phyloP scores from a whole-genome alignment of 371 early-diverging fungal species.

The Mortierella sp. region DNA sequence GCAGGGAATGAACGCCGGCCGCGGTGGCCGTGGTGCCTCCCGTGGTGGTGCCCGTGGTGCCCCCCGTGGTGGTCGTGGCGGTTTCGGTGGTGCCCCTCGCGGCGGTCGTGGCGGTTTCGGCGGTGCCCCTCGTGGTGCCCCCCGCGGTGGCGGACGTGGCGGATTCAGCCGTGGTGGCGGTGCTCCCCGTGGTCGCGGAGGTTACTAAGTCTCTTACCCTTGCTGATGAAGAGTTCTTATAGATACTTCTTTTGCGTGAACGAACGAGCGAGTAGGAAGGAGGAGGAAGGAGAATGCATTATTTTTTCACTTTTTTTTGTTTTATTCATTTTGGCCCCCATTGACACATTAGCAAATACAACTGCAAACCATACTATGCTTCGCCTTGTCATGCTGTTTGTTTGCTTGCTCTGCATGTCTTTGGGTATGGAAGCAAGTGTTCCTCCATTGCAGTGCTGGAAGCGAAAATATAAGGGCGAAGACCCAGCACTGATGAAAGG shows the following conservation, averaged over 20 bases:
- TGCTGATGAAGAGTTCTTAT: slow-evolving; percentile 5
- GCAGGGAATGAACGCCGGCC: slow-evolving; percentile 53
- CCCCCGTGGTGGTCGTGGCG: slow-evolving; percentile 56
- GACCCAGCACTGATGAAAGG: not conserved
- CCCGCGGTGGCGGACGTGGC: slow-evolving; percentile 57
- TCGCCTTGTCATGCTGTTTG: not conserved
- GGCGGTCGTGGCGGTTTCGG: slow-evolving; percentile 35
- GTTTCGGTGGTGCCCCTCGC: slow-evolving; percentile 18
- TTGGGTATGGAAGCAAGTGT: not conserved
- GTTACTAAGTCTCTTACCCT: slow-evolving; percentile 29
- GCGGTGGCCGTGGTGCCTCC: slow-evolving; percentile 46
- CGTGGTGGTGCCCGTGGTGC: slow-evolving; percentile 52
- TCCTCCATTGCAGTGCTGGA: not conserved
- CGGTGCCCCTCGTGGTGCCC: slow-evolving; percentile 56
- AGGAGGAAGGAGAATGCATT: slow-evolving; percentile 3
- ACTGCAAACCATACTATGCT: not conserved
- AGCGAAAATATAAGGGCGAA: not conserved
- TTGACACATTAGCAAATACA: slow-evolving; percentile 8
- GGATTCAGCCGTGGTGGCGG: slow-evolving; percentile 29
- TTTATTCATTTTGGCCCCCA: slow-evolving; percentile 8
- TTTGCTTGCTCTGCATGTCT: not conserved
- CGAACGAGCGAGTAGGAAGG: not conserved
- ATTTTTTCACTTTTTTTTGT: slow-evolving; percentile 8
- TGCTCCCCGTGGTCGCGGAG: slow-evolving; percentile 55
- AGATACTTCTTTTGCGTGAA: not conserved